phyloP scores from a whole-genome alignment of 2,329 filamentous ascomycete genomes.

The Scytalidium lignicola region DNA sequence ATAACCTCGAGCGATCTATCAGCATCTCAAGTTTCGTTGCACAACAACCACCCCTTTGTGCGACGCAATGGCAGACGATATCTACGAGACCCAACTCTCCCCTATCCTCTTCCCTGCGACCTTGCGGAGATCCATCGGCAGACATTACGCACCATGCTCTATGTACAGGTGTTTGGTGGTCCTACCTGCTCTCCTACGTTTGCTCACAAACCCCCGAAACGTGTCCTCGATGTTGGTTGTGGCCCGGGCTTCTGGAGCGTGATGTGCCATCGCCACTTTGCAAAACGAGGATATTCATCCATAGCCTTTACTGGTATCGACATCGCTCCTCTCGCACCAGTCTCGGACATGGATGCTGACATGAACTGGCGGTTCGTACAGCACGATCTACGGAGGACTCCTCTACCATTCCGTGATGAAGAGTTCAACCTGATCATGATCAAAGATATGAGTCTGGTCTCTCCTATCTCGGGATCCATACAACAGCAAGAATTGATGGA shows the following conservation, averaged over 20 bases:
- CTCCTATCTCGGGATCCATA: constrained; percentile 45
- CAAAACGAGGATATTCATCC: constrained; percentile 58
- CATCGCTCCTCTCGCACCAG: constrained; percentile 66
- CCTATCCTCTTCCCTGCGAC: constrained; percentile 86
- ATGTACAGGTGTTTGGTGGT: constrained; percentile 75
- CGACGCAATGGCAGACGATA: constrained; percentile 77
- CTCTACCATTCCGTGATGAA: constrained; percentile 71
- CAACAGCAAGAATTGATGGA: constrained; percentile 54
- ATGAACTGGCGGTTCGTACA: constrained; percentile 87
- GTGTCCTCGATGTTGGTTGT: constrained; percentile 82
- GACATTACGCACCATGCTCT: constrained; percentile 74
- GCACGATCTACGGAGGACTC: constrained; percentile 72
- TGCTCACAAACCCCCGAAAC: constrained; percentile 61
- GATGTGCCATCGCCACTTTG: constrained; percentile 78
- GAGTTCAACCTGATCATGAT: constrained; percentile 87
- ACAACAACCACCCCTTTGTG: constrained; percentile 50
- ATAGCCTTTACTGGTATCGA: constrained; percentile 81
- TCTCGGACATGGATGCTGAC: constrained; percentile 58
- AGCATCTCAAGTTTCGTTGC: constrained; percentile 8
- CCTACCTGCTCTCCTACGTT: constrained; percentile 70
- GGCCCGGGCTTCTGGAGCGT: constrained; percentile 87
- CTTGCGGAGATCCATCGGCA: constrained; percentile 83
- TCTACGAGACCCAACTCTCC: constrained; percentile 64
- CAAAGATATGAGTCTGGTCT: constrained; percentile 70
- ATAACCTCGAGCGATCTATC: constrained; percentile 21